Percentiles rank a stretch among this genome's conserved stretches.
These are phyloP conservation scores for Neurospora sp. DNA, from an alignment of 2,329 filamentous ascomycete genomes.

Conservation along the genomic window DNA sequence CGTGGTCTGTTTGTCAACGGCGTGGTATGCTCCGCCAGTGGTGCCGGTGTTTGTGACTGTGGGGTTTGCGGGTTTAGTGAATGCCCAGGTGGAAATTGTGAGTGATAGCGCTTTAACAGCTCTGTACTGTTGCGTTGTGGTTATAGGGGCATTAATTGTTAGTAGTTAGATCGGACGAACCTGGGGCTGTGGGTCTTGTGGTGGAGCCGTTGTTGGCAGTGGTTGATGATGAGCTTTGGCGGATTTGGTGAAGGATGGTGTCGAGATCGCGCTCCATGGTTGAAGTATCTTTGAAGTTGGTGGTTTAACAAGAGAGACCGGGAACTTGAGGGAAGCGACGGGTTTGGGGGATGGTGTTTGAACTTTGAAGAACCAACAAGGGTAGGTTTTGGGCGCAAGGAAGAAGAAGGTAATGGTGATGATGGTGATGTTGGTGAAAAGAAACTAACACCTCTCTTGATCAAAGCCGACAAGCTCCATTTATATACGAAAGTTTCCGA, in stretches of 20 bases:
- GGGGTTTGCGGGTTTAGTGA: background rate
- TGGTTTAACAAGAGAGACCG: no score
- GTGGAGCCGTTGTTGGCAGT: background rate
- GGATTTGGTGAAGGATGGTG: background rate
- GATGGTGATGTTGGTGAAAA: no score
- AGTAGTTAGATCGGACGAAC: background rate
- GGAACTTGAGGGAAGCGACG: no score
- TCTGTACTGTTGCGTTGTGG: accelerated
- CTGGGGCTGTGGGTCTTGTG: background rate
- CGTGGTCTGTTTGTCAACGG: background rate
- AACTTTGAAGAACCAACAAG: accelerated
- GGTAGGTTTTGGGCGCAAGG: no score
- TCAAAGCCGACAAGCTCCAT: no score
- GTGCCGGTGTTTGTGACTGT: background rate
- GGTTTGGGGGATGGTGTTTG: no score
- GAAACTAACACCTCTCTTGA: no score
- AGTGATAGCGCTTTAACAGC: background rate
- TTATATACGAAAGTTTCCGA: no score
- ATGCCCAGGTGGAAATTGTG: background rate
- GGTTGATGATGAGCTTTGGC: background rate
- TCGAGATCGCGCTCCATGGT: background rate
- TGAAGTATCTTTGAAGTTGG: background rate
- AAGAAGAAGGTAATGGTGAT: no score
- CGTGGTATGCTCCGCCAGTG: background rate
- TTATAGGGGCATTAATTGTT: background rate